Conservation (phyloP, 768 basidiomycete species). For the Pleurotus salmoneostramineus region DNA sequence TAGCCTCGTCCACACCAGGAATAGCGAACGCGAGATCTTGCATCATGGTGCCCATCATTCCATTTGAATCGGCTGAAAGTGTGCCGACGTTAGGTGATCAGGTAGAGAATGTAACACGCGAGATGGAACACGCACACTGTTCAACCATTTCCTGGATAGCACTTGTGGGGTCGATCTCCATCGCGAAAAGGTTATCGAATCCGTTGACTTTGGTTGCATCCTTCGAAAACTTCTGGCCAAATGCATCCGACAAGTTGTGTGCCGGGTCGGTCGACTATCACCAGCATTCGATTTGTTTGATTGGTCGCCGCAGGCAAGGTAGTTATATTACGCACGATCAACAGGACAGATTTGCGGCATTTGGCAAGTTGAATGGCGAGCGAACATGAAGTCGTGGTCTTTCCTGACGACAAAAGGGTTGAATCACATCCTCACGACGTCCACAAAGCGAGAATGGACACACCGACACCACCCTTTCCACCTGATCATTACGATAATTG, state of each 20-base stretch:
- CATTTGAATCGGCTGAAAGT: slow-evolving; percentile 71
- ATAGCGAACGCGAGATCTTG: slow-evolving; percentile 99
- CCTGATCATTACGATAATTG: slow-evolving; percentile 42
- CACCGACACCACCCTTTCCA: slow-evolving; percentile 98
- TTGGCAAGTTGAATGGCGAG: slow-evolving; percentile 94
- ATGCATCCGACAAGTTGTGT: slow-evolving; percentile 97
- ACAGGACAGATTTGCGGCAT: slow-evolving; percentile 89
- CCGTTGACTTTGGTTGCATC: slow-evolving; percentile 98
- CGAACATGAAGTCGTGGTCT: slow-evolving; percentile 97
- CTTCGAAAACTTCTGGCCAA: slow-evolving; percentile 98
- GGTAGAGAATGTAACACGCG: no score
- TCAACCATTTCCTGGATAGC: slow-evolving; percentile 99
- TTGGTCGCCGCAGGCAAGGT: background rate
- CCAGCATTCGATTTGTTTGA: background rate
- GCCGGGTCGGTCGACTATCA: slow-evolving; percentile 96
- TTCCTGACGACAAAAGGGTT: slow-evolving; percentile 48
- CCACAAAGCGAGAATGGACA: slow-evolving; percentile 24
- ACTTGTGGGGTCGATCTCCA: slow-evolving; percentile 99
- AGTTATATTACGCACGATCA: slow-evolving; percentile 66
- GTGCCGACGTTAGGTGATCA: background rate
- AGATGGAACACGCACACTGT: slow-evolving; percentile 54
- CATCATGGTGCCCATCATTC: slow-evolving; percentile 99
- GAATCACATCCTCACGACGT: slow-evolving; percentile 4
- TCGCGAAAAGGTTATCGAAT: slow-evolving; percentile 93
- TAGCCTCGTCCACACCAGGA: slow-evolving; percentile 98